Conservation (phyloP, 2,329 filamentous ascomycete genomes). For the Macrophomina pseudophaseolina region DNA sequence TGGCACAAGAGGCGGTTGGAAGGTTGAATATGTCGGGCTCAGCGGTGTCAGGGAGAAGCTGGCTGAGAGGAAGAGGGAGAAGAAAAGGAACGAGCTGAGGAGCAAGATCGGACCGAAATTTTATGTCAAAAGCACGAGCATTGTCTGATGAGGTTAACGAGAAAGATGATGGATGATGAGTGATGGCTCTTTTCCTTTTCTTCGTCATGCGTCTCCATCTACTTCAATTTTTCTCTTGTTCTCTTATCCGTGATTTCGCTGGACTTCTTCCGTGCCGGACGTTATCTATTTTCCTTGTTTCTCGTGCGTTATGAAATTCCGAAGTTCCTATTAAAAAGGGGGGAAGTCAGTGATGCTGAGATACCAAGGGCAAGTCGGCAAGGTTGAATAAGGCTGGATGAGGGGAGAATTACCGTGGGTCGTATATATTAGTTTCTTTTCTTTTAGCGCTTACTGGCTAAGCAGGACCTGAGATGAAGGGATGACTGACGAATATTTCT, state of each 20-base stretch:
- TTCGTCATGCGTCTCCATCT: background rate
- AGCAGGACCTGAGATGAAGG: background rate
- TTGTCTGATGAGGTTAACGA: slow-evolving; percentile 19
- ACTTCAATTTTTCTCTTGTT: background rate
- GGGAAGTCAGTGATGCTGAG: background rate
- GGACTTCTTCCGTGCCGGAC: background rate
- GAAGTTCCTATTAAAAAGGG: background rate
- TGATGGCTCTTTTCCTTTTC: background rate
- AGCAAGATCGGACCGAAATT: slow-evolving; percentile 51
- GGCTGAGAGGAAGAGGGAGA: slow-evolving; percentile 55
- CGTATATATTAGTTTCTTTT: background rate
- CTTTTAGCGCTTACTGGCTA: background rate
- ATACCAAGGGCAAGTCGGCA: background rate
- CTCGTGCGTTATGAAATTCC: background rate
- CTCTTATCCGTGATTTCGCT: background rate
- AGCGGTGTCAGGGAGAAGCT: slow-evolving; percentile 56
- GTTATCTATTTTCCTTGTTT: background rate
- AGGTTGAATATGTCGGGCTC: slow-evolving; percentile 58
- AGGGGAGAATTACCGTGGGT: background rate
- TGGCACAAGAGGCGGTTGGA: slow-evolving; percentile 33
- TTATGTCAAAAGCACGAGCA: slow-evolving; percentile 17
- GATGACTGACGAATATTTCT: background rate
- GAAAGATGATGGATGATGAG: slow-evolving; percentile 14
- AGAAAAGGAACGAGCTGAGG: slow-evolving; percentile 58
- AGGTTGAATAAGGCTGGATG: background rate